phyloP scores from a whole-genome alignment of 257 asterid genomes.

The Plantago elongata region DNA sequence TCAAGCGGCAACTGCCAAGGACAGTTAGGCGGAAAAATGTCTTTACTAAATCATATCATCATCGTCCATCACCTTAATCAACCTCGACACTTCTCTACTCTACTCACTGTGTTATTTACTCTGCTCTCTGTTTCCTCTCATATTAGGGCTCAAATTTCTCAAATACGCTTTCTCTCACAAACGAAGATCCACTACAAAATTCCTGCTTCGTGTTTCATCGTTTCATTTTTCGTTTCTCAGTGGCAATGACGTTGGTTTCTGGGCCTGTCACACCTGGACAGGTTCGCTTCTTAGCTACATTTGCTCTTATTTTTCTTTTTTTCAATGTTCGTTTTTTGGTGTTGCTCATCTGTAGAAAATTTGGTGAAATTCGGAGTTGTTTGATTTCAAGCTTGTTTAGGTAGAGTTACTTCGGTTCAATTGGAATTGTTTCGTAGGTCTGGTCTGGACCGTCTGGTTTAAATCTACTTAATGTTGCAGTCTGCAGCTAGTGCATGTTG shows the following conservation, averaged over 20 bases:
- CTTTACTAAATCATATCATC: slow-evolving; percentile 4
- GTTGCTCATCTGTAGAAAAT: background rate
- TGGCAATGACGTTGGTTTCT: slow-evolving; percentile 57
- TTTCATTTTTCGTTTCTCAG: slow-evolving; percentile 16
- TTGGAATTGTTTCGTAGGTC: background rate
- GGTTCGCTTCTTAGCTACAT: slow-evolving; percentile 31
- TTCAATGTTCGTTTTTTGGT: background rate
- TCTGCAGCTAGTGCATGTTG: too few relatives aligned
- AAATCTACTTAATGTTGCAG: too few relatives aligned
- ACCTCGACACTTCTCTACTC: too few relatives aligned
- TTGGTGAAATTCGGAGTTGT: background rate
- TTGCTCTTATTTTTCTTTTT: slow-evolving; percentile 4
- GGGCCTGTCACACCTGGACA: slow-evolving; percentile 71
- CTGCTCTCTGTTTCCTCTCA: slow-evolving; percentile 27
- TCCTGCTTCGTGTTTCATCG: slow-evolving; percentile 24
- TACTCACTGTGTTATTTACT: slow-evolving; percentile 11
- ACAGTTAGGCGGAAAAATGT: slow-evolving; percentile 27
- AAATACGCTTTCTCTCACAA: slow-evolving; percentile 4
- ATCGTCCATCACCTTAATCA: slow-evolving; percentile 36
- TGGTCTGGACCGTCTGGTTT: too few relatives aligned
- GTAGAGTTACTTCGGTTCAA: background rate
- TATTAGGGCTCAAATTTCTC: slow-evolving; percentile 11
- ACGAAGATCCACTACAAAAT: slow-evolving; percentile 16
- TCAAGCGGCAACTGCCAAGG: slow-evolving; percentile 30
- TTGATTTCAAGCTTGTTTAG: background rate